Percentiles rank a stretch among this genome's conserved stretches.
These are phyloP conservation scores for Yarrowia galli DNA, from an alignment of 1,139 yeast genomes.

Conservation along the genomic window DNA sequence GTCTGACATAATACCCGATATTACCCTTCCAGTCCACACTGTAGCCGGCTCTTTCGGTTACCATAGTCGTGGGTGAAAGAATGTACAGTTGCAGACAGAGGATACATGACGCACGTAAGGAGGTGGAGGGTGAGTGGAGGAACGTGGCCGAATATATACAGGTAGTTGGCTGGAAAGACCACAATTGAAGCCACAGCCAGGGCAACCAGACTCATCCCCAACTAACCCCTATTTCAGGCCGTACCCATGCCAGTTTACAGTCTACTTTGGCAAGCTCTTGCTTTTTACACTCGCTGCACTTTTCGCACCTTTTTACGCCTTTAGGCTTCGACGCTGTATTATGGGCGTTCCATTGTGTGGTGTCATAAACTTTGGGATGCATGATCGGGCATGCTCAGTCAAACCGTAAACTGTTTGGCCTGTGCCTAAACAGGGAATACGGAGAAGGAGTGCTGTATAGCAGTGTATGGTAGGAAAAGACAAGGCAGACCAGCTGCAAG, in stretches of 20 bases:
- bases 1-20: too few species aligned
- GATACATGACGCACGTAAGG: slow-evolving; percentile 26
- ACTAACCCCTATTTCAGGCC: slow-evolving; percentile 10
- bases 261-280: background rate
- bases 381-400: slow-evolving; percentile 18
- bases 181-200: too few species aligned
- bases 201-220: too few species aligned
- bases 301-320: too few species aligned
- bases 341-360: slow-evolving; percentile 8
- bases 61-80: slow-evolving; percentile 3
- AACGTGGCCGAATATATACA: too few species aligned
- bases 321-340: background rate
- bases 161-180: too few species aligned
- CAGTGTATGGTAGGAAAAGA: background rate
- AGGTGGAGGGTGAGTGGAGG: background rate
- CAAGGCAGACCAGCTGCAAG: slow-evolving; percentile 1
- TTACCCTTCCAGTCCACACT: too few species aligned
- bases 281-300: background rate
- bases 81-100: slow-evolving; percentile 21
- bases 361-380: background rate
- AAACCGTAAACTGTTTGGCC: slow-evolving; percentile 13
- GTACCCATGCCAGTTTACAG: slow-evolving; percentile 1
- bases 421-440: slow-evolving; percentile 29
- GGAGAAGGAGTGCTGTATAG: slow-evolving; percentile 10
- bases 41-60: background rate